Evolutionary conservation across 495 filamentous ascomycete species (phyloP).

Genomic region (Penicillium angulare): DNA sequence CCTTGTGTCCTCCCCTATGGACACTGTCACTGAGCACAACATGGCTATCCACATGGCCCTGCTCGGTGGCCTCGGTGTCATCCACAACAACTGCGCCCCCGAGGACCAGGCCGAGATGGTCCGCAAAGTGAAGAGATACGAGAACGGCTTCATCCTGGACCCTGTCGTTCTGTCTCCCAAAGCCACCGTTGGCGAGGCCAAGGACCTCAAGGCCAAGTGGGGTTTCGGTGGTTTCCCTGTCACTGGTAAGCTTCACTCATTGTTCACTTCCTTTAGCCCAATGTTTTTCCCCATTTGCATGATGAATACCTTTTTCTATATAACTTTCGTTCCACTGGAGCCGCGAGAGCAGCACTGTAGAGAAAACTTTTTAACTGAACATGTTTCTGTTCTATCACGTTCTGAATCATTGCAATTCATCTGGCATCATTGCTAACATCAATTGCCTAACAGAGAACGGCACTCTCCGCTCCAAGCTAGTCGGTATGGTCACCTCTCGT

Average conservation of each 20-base stretch:
- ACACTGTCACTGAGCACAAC: slow-evolving; percentile 97
- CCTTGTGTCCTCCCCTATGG: slow-evolving; percentile 96
- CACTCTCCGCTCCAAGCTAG: slow-evolving; percentile 86
- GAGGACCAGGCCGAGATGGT: slow-evolving; percentile 99
- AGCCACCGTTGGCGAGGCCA: slow-evolving; percentile 88
- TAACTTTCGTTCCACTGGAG: slow-evolving; percentile 99
- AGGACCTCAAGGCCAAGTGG: slow-evolving; percentile 93
- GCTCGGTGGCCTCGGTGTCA: slow-evolving; percentile 92
- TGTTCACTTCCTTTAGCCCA: slow-evolving; percentile 11
- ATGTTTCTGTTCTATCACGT: slow-evolving; percentile 9
- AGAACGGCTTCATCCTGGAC: slow-evolving; percentile 98
- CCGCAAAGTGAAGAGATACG: slow-evolving; percentile 96
- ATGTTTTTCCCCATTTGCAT: slow-evolving; percentile 34
- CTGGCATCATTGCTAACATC: slow-evolving; percentile 28
- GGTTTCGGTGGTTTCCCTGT: slow-evolving; percentile 98
- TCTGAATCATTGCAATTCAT: slow-evolving; percentile 26
- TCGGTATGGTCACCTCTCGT: slow-evolving; percentile 95
- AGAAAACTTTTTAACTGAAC: slow-evolving; percentile 55
- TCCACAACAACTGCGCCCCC: slow-evolving; percentile 97
- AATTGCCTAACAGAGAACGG: slow-evolving; percentile 67
- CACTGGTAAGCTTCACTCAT: slow-evolving; percentile 71
- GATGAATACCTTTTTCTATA: slow-evolving; percentile 72
- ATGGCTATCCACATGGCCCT: slow-evolving; percentile 99
- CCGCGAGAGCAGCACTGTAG: slow-evolving; percentile 81
- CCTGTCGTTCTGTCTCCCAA: slow-evolving; percentile 86